Conservation (phyloP, 2,329 filamentous ascomycete species). For the Incumbomyces delicatus region DNA sequence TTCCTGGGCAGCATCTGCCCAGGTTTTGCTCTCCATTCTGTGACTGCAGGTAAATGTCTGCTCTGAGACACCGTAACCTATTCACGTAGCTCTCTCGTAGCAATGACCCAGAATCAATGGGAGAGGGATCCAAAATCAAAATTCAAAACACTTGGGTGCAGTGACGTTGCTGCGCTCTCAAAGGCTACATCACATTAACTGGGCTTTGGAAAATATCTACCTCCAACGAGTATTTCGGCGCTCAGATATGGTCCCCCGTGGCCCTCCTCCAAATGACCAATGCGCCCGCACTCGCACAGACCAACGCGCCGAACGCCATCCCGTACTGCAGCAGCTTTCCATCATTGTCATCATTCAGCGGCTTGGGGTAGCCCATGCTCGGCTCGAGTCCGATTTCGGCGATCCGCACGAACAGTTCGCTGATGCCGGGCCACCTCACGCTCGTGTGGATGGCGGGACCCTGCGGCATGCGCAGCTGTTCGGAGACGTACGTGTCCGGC, state of each 20-base stretch:
- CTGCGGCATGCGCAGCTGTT: constrained; percentile 63
- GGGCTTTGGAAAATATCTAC: too few relatives aligned
- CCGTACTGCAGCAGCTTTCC: constrained; percentile 73
- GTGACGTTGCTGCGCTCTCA: too few relatives aligned
- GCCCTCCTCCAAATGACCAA: constrained; percentile 51
- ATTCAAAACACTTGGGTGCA: too few relatives aligned
- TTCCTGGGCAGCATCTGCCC: too few relatives aligned
- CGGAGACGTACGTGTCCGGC: constrained; percentile 81
- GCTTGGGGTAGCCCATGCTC: constrained; percentile 78
- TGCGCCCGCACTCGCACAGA: constrained; percentile 49
- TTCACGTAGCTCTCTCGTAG: too few relatives aligned
- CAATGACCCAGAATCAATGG: too few relatives aligned
- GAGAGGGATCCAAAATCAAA: too few relatives aligned
- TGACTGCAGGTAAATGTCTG: too few relatives aligned
- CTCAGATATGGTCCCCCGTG: constrained; percentile 10
- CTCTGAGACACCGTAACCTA: too few relatives aligned
- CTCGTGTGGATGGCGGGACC: constrained; percentile 81
- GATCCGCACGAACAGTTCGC: constrained; percentile 82
- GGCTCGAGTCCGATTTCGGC: constrained; percentile 89
- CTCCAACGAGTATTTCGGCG: too few relatives aligned
- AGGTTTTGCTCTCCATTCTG: too few relatives aligned
- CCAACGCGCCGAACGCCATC: constrained; percentile 65
- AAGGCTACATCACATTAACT: too few relatives aligned
- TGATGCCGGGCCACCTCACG: constrained; percentile 87
- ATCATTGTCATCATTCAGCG: constrained; percentile 58